These are phyloP conservation scores for Cladosporium austrohemisphaericum DNA, from an alignment of 2,329 filamentous ascomycete species.

Conservation along the genomic window DNA sequence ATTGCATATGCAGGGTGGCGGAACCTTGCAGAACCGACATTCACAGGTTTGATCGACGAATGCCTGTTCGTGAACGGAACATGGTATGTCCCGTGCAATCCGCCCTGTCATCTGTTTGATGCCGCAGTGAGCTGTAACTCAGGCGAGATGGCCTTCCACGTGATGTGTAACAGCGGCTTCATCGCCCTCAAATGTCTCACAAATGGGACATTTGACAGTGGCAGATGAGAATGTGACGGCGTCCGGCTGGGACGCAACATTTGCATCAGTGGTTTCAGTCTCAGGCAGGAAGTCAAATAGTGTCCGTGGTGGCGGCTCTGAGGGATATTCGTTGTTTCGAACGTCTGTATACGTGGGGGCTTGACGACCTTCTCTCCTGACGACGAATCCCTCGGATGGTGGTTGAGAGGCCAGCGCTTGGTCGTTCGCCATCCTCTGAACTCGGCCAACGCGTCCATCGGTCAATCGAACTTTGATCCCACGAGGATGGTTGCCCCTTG, in stretches of 20 bases:
- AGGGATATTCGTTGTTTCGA: constrained; percentile 18
- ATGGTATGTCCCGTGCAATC: too few species aligned
- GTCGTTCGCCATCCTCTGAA: constrained; percentile 56
- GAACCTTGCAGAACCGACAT: background rate
- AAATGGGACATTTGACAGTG: constrained; percentile 58
- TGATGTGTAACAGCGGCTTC: constrained; percentile 65
- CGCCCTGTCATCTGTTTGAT: background rate
- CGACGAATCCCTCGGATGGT: background rate
- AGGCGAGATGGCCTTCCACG: constrained; percentile 56
- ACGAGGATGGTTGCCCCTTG: constrained; percentile 68
- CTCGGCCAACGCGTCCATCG: constrained; percentile 69
- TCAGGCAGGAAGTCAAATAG: constrained; percentile 28
- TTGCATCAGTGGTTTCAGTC: constrained; percentile 26
- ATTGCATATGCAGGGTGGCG: background rate
- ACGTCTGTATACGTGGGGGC: constrained; percentile 9
- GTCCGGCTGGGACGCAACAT: constrained; percentile 17
- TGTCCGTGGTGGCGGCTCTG: constrained; percentile 25
- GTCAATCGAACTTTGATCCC: constrained; percentile 74
- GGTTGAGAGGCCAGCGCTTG: background rate
- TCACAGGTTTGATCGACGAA: constrained; percentile 2
- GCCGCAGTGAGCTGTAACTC: background rate
- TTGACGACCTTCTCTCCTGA: constrained; percentile 11
- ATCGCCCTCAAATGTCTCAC: constrained; percentile 63
- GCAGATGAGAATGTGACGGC: constrained; percentile 25
- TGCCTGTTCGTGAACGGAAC: background rate